phyloP scores from a whole-genome alignment of 2,329 filamentous ascomycete genomes.

The Thermomyces lanuginosus region DNA sequence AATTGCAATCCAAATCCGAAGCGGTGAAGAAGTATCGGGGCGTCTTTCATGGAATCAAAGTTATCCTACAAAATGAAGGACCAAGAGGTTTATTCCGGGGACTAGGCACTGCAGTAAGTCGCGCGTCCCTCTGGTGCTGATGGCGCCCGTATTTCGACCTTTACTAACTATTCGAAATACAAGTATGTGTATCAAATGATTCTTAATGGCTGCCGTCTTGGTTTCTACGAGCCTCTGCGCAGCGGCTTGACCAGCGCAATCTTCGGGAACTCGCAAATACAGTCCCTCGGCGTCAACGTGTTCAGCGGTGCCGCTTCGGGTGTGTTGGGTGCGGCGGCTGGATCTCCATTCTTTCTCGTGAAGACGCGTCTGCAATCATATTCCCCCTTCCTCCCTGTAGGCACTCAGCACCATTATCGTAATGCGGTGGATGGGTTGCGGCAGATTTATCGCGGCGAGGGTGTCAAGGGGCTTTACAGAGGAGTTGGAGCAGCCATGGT shows the following conservation, averaged over 20 bases:
- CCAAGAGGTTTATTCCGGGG: conserved; percentile 72
- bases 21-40: conserved; percentile 80
- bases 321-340: conserved; percentile 78
- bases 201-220: conserved; percentile 87
- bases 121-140: conserved; percentile 1
- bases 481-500: conserved; percentile 91
- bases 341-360: conserved; percentile 92
- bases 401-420: conserved; percentile 87
- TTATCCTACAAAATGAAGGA: conserved; percentile 85
- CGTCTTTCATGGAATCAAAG: conserved; percentile 75
- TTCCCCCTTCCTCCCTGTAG: conserved; percentile 81
- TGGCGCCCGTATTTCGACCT: conserved; percentile 4
- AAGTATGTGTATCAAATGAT: conserved; percentile 90
- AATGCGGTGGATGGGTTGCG: conserved; percentile 70
- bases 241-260: conserved; percentile 50
- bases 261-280: conserved; percentile 55
- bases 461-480: conserved; percentile 66
- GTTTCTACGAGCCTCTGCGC: conserved; percentile 94
- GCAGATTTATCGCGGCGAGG: conserved; percentile 64
- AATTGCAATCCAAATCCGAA: conserved; percentile 72
- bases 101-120: conserved; percentile 57
- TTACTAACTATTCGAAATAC: conserved; percentile 3
- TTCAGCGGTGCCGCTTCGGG: conserved; percentile 80
- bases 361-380: conserved; percentile 93
- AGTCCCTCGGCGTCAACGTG: conserved; percentile 83